Evolutionary conservation across 257 asterid genomes (phyloP), one percentile per base, ranked within the genome.

Genomic region (Nicotiana tabacum): DNA sequence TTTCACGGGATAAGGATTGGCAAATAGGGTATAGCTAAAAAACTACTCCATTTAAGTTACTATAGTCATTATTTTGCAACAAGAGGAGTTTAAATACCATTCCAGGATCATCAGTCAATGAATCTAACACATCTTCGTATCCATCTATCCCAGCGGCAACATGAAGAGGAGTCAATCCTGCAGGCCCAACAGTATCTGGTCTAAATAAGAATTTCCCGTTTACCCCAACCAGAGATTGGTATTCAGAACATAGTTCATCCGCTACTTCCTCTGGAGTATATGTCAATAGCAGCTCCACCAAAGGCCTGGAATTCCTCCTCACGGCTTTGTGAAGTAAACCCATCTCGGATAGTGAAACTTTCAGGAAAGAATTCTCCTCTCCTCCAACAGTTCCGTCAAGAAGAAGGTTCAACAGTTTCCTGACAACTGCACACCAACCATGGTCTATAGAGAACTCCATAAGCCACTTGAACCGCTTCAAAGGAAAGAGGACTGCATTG

Each of bases 101-200:
- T 81, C 92, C 88, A 10, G 95, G 98, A 88, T 93, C 98, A 82
- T 91, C 86, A 1, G 94, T 93, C 87, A 93, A 78, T 53, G 94
- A 93, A 77, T 92, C 95, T 66, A 91, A 82, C 27, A 89, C 87
- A 78, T 92, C 95, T 82, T 90, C 97, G 35, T 93, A 90, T 68
- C 95, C 93, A 82, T 92, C 96, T 86, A 88, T 89, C 81, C 97
- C 93, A 64, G 98, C 95, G 13, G 97, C 98, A 72, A 92, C 88
- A 87, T 93, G 98, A 86, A 93, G 95, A 83, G 98, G 98, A n/a
- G 97, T 93, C 83, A 92, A 83, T 78, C 94, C 97, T 70, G 92
- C 95, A 27, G 95, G 91, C 60, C 98, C 98, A 6, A 85, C 88
- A 77, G 77, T 85, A 84, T 93, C 95, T 35, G 95, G 94, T 83